Evolutionary conservation across 1,284 basidiomycete genomes (phyloP).

Genomic region (Mycosarcoma mackinlayi): DNA sequence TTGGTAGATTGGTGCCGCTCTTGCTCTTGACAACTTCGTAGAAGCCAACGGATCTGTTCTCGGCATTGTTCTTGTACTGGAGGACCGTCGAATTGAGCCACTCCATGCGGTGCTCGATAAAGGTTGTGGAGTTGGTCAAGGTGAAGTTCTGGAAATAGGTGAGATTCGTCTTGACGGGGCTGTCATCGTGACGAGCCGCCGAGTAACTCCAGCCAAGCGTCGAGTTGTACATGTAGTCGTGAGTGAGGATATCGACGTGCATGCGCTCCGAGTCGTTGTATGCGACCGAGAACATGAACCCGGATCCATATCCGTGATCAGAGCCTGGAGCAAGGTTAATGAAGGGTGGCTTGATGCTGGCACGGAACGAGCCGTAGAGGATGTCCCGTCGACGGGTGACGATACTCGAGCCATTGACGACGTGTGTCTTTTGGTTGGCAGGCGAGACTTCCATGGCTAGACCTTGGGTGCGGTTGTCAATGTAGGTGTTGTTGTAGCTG

Average conservation of each 20-base stretch:
- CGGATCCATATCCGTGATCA: constrained; percentile 36
- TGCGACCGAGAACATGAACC: constrained; percentile 38
- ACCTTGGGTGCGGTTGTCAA: constrained; percentile 41
- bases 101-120: constrained; percentile 56
- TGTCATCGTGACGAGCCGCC: constrained; percentile 37
- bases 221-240: constrained; percentile 51
- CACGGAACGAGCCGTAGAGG: constrained; percentile 58
- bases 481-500: constrained; percentile 53
- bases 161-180: constrained; percentile 39
- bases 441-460: constrained; percentile 52
- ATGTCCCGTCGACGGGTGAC: constrained; percentile 57
- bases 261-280: constrained; percentile 50
- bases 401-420: constrained; percentile 48
- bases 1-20: constrained; percentile 49
- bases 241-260: constrained; percentile 39
- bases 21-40: constrained; percentile 26
- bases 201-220: constrained; percentile 50
- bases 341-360: constrained; percentile 47
- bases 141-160: constrained; percentile 52
- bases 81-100: constrained; percentile 52
- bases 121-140: constrained; percentile 22
- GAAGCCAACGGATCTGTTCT: constrained; percentile 33
- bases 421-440: constrained; percentile 40
- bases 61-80: constrained; percentile 51
- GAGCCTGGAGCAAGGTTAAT: constrained; percentile 22